Evolutionary conservation across 2,329 filamentous ascomycete genomes (phyloP).

Genomic region (Venturia oleaginea): DNA sequence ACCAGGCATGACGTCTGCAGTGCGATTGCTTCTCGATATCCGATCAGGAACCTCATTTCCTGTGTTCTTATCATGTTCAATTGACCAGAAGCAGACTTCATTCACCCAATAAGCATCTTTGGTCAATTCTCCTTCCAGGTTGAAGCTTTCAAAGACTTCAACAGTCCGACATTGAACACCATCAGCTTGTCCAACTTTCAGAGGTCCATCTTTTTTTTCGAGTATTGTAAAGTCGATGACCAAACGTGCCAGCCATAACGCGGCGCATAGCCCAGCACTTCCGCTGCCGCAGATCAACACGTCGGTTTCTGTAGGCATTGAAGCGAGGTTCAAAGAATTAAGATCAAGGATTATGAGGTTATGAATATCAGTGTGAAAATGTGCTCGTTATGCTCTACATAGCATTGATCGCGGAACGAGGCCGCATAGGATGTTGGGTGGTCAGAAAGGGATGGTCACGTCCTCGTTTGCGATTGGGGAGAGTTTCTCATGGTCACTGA

Average conservation of each 20-base stretch:
- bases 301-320: conserved; percentile 26
- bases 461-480: background rate
- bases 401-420: background rate
- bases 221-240: conserved; percentile 49
- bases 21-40: conserved; percentile 40
- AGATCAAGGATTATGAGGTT: background rate
- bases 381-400: background rate
- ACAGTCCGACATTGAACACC: conserved; percentile 57
- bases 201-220: conserved; percentile 46
- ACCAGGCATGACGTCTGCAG: conserved; percentile 49
- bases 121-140: conserved; percentile 52
- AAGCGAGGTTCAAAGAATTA: background rate
- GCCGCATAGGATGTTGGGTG: background rate
- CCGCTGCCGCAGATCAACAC: conserved; percentile 54
- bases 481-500: background rate
- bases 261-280: conserved; percentile 53
- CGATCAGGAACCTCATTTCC: conserved; percentile 19
- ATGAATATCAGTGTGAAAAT: background rate
- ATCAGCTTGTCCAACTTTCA: conserved; percentile 54
- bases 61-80: conserved; percentile 16
- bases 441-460: background rate
- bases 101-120: conserved; percentile 58
- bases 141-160: conserved; percentile 66
- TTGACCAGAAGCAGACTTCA: conserved; percentile 46
- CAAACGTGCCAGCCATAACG: conserved; percentile 50